These are phyloP conservation scores for Agroathelia rolfsii DNA, from an alignment of 1,284 basidiomycete species.

Conservation along the genomic window DNA sequence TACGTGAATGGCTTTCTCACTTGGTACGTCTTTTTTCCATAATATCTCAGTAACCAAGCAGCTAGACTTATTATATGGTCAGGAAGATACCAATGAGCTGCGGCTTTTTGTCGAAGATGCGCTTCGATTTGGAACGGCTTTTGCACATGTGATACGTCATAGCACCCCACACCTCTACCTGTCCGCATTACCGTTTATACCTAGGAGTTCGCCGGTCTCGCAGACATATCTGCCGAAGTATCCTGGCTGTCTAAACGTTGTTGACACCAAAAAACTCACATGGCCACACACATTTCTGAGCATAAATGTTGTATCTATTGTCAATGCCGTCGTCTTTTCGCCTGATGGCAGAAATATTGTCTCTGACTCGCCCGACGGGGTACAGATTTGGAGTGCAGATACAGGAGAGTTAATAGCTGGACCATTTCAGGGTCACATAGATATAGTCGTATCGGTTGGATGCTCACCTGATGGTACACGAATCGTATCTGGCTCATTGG, in stretches of 20 bases:
- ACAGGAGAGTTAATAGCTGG: not conserved
- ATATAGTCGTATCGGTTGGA: too few relatives aligned
- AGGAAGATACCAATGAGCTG: too few relatives aligned
- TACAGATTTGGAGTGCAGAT: not conserved
- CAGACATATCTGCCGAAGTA: too few relatives aligned
- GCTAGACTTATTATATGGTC: too few relatives aligned
- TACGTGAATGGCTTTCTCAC: too few relatives aligned
- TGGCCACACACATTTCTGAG: too few relatives aligned
- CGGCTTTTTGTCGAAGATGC: slow-evolving; percentile 10
- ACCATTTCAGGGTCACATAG: too few relatives aligned
- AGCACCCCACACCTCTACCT: slow-evolving; percentile 15
- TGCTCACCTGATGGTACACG: not conserved
- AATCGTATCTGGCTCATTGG: slow-evolving; percentile 1
- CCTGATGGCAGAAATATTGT: not conserved
- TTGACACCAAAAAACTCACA: too few relatives aligned
- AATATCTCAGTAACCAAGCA: too few relatives aligned
- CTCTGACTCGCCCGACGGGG: not conserved
- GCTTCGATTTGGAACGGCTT: slow-evolving; percentile 9
- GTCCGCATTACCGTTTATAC: slow-evolving; percentile 11
- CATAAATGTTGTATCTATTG: not conserved
- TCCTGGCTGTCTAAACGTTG: too few relatives aligned
- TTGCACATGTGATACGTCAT: slow-evolving; percentile 9
- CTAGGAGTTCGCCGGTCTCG: too few relatives aligned
- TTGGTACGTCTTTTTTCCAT: too few relatives aligned
- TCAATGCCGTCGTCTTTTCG: not conserved